A percentile compares a stretch with the other conserved stretches of the same genome.
Evolutionary conservation across 2,329 filamentous ascomycete species (phyloP).

Genomic region (Cercospora sojina): DNA sequence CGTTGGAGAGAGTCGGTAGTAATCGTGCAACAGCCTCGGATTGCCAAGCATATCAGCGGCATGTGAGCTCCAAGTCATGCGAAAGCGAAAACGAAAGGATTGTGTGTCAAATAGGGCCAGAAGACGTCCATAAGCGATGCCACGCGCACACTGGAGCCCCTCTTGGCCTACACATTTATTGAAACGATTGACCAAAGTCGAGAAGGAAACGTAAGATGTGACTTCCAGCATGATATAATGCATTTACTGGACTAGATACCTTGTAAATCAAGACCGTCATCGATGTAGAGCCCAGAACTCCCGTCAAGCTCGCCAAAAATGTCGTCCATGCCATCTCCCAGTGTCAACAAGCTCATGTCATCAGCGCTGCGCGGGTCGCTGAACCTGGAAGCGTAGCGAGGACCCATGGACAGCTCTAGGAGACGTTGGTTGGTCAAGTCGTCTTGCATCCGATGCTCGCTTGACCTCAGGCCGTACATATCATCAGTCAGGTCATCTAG

Average conservation of each 20-base stretch:
- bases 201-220: neutral
- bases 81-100: conserved; percentile 2
- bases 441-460: conserved; percentile 6
- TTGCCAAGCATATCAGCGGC: neutral
- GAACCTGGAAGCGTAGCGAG: conserved; percentile 14
- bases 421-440: conserved; percentile 2
- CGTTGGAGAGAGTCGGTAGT: neutral
- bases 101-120: too few species aligned
- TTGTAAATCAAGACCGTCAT: neutral
- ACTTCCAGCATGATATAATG: neutral
- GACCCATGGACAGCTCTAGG: conserved; percentile 15
- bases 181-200: neutral
- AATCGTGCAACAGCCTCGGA: neutral
- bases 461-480: neutral
- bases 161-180: too few species aligned
- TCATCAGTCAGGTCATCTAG: neutral
- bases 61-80: neutral
- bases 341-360: conserved; percentile 1
- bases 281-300: neutral
- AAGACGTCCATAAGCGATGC: too few species aligned
- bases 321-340: conserved; percentile 1
- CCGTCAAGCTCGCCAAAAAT: neutral
- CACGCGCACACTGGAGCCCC: too few species aligned
- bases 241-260: neutral
- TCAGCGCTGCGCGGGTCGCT: neutral